Conservation (phyloP, 2,329 filamentous ascomycete species). For the Venturia asperata region DNA sequence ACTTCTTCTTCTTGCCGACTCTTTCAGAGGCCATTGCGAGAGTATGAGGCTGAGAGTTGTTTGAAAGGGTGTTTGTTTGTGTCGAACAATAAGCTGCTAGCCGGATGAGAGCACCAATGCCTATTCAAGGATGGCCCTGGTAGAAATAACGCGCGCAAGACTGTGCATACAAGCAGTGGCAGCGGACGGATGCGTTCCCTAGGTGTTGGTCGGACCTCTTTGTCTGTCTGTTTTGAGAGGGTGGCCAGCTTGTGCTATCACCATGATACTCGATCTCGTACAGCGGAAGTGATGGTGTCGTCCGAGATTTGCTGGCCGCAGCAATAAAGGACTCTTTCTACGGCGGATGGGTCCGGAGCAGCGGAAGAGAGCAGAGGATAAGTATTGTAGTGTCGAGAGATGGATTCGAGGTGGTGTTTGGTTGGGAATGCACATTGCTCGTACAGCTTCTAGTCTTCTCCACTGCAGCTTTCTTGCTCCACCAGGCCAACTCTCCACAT, state of each 20-base stretch:
- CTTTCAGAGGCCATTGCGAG: conserved; percentile 15
- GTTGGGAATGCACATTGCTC: background rate
- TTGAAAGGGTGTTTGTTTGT: background rate
- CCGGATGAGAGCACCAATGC: background rate
- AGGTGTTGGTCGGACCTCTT: background rate
- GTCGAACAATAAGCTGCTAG: background rate
- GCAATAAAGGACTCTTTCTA: background rate
- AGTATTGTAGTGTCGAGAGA: background rate
- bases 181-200: background rate
- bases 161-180: background rate
- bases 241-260: background rate
- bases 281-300: background rate
- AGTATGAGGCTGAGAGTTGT: background rate
- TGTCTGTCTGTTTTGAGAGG: background rate
- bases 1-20: conserved; percentile 8
- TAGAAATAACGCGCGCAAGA: background rate
- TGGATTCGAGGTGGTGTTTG: background rate
- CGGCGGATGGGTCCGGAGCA: background rate
- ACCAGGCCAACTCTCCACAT: background rate
- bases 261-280: conserved; percentile 13
- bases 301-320: background rate
- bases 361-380: background rate
- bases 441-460: background rate
- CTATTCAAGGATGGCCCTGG: background rate
- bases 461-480: background rate